Evolutionary conservation across 2,329 filamentous ascomycete genomes (phyloP), one percentile per base, ranked within the genome.

Genomic region (Epichloe gansuensis): DNA sequence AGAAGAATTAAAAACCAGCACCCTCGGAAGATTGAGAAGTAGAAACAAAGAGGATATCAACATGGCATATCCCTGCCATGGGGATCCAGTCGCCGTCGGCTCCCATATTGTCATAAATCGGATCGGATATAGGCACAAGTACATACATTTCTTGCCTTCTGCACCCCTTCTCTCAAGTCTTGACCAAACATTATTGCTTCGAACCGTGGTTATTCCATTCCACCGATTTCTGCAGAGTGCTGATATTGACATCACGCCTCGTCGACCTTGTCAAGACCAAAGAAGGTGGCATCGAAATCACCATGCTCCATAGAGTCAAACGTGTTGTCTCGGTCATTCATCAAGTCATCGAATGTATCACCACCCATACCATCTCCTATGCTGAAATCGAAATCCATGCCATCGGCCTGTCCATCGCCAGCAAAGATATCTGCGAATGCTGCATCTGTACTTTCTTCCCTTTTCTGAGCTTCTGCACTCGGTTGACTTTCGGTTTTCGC

Each of bases 281-380:
- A 77, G 54, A 71, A 77, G 3, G 67, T 64, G 23, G 71, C 65
- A 54, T 79, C 74, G 53, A 75, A 76, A 47, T 75, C 71, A 7
- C 67, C 70, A 58, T 73, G 70, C 51, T 70, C 70, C 58, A 72
- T 66, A 50, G 60, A 52, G 43, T 72, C 70, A 54, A 71, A 72
- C 7, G 61, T 69, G 54, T 66, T 67, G 50, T 67, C 66, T 21
- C 72, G 74, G 56, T 63, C 65, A 48, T 65, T 65, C 61, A 72
- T 78, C 54, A 79, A 63, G 54, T 78, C 73, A 54, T 79, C 72
- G 56, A 80, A 80, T 31, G 72, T 73, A 41, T 68, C 62, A 21
- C 67, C 67, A 21, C 59, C 61, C 48, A 63, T 57, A 37, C 64
- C 66, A 25, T 58, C 55, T 8, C 57, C 64, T 21, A 61, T 50